These are phyloP conservation scores for Cystoderma amianthinum DNA, from an alignment of 768 basidiomycete genomes.

Conservation along the genomic window DNA sequence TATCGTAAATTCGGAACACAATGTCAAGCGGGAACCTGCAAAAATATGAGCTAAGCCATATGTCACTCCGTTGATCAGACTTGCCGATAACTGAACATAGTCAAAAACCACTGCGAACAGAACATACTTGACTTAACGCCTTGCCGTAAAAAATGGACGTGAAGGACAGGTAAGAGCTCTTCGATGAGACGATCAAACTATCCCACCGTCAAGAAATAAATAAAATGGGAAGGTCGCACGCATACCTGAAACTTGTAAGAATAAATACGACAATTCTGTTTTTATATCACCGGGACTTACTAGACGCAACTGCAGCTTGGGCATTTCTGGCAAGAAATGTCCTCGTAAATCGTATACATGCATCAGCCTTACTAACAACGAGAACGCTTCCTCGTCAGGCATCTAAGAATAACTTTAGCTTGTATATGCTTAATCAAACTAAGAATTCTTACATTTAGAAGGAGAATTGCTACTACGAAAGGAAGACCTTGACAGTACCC, in stretches of 20 bases:
- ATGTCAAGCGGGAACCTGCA: slow-evolving; percentile 86
- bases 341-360: slow-evolving; percentile 93
- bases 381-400: slow-evolving; percentile 99
- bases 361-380: slow-evolving; percentile 91
- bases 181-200: slow-evolving; percentile 94
- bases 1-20: slow-evolving; percentile 95
- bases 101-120: slow-evolving; percentile 98
- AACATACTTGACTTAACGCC: slow-evolving; percentile 98
- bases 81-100: slow-evolving; percentile 91
- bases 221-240: slow-evolving; percentile 1
- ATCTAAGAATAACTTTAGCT: slow-evolving; percentile 50
- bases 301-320: slow-evolving; percentile 87
- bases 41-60: neutral
- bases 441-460: slow-evolving; percentile 68
- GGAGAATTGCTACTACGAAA: slow-evolving; percentile 89
- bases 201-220: slow-evolving; percentile 1
- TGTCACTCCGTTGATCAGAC: slow-evolving; percentile 9
- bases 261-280: neutral
- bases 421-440: neutral
- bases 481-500: slow-evolving; percentile 98
- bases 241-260: slow-evolving; percentile 52
- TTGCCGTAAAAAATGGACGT: slow-evolving; percentile 89
- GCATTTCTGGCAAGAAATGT: slow-evolving; percentile 99
- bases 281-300: slow-evolving; percentile 30
- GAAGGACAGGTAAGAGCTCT: slow-evolving; percentile 86